Evolutionary conservation across 1,284 basidiomycete species (phyloP).

Genomic region (Violaceomyces palustris): DNA sequence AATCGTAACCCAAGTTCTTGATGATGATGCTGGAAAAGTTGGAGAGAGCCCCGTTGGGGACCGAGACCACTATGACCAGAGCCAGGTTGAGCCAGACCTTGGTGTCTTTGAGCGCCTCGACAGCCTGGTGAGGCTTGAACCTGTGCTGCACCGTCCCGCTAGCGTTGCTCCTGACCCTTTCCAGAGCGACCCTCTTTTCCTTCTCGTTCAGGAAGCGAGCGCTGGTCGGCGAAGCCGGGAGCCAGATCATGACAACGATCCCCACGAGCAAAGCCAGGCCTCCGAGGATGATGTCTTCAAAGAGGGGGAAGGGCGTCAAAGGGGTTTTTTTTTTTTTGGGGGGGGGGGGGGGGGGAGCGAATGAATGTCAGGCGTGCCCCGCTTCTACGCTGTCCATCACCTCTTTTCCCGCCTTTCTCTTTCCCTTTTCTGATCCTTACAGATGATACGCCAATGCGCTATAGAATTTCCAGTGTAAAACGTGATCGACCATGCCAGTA

Average conservation of each 20-base stretch:
- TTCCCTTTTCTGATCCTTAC: too few species aligned
- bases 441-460: too few species aligned
- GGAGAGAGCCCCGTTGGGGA: constrained; percentile 34
- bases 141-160: constrained; percentile 60
- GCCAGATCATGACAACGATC: constrained; percentile 22
- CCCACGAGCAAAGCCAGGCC: constrained; percentile 33
- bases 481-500: constrained; percentile 39
- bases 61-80: constrained; percentile 22
- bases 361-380: too few species aligned
- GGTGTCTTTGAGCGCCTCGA: constrained; percentile 58
- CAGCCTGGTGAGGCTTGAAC: constrained; percentile 59
- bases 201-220: constrained; percentile 54
- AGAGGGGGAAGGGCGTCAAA: constrained; percentile 11
- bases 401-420: too few species aligned
- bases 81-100: constrained; percentile 50
- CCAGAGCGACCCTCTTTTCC: constrained; percentile 59
- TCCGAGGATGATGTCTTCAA: constrained; percentile 39
- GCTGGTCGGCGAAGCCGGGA: constrained; percentile 35
- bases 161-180: constrained; percentile 60
- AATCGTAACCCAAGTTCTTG: constrained; percentile 40
- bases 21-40: constrained; percentile 50
- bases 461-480: too few species aligned
- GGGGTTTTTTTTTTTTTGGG: too few species aligned
- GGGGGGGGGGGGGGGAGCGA: too few species aligned
- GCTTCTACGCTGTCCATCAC: too few species aligned